Evolutionary conservation across 2,329 filamentous ascomycete genomes (phyloP).

Genomic region (Claviceps quebecensis): DNA sequence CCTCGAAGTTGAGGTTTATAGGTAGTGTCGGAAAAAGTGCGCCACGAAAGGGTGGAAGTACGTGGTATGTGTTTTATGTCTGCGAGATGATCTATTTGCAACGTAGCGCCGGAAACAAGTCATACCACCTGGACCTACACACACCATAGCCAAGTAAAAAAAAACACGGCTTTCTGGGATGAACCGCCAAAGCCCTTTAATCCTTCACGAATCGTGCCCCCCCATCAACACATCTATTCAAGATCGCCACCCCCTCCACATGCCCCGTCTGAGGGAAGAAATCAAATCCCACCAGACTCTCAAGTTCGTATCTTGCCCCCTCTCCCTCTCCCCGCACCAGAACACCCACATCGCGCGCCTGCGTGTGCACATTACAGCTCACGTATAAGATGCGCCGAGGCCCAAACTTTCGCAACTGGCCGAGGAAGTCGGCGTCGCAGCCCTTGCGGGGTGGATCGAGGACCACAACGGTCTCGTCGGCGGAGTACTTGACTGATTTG

Average conservation of each 20-base stretch:
- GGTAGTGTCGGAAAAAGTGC: too few relatives aligned
- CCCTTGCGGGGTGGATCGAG: constrained; percentile 95
- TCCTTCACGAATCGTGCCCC: too few relatives aligned
- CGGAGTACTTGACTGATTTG: constrained; percentile 54
- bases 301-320: constrained; percentile 59
- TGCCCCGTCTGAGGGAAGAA: constrained; percentile 85
- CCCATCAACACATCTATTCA: constrained; percentile 36
- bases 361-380: constrained; percentile 95
- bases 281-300: constrained; percentile 85
- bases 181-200: too few relatives aligned
- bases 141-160: too few relatives aligned
- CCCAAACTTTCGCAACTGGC: constrained; percentile 64
- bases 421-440: constrained; percentile 72
- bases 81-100: too few relatives aligned
- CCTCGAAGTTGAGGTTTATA: too few relatives aligned
- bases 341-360: constrained; percentile 83
- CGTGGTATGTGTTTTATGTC: too few relatives aligned
- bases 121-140: too few relatives aligned
- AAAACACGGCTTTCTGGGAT: too few relatives aligned
- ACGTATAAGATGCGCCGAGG: constrained; percentile 82
- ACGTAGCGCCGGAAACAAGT: too few relatives aligned
- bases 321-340: constrained; percentile 54
- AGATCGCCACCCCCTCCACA: constrained; percentile 52
- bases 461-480: constrained; percentile 80
- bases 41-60: too few relatives aligned